phyloP scores from a whole-genome alignment of 2,329 filamentous ascomycete species.

The Fusarium cicatricum region DNA sequence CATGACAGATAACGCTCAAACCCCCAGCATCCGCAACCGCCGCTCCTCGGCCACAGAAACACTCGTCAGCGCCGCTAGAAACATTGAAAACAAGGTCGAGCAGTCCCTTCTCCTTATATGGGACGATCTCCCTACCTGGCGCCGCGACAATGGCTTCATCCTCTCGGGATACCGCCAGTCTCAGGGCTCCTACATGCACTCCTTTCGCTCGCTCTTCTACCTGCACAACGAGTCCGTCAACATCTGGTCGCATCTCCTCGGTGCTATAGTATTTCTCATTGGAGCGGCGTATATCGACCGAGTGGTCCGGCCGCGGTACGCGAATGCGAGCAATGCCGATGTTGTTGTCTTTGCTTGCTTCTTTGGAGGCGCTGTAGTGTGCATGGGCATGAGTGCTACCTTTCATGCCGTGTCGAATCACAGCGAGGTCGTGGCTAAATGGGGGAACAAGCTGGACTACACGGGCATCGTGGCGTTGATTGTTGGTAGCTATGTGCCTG shows the following conservation, averaged over 20 bases:
- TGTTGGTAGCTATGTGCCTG: slow-evolving; percentile 88
- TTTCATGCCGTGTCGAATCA: slow-evolving; percentile 91
- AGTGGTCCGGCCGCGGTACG: slow-evolving; percentile 71
- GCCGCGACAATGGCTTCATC: slow-evolving; percentile 67
- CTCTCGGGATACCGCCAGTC: slow-evolving; percentile 61
- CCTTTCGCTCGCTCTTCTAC: slow-evolving; percentile 58
- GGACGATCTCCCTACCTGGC: slow-evolving; percentile 67
- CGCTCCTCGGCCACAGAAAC: slow-evolving; percentile 41
- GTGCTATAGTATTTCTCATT: slow-evolving; percentile 66
- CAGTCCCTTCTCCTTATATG: slow-evolving; percentile 58
- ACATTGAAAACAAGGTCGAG: slow-evolving; percentile 52
- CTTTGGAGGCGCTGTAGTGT: slow-evolving; percentile 76
- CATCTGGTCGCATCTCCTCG: slow-evolving; percentile 71
- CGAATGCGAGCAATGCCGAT: slow-evolving; percentile 67
- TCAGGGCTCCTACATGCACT: slow-evolving; percentile 56
- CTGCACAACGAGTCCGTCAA: slow-evolving; percentile 71
- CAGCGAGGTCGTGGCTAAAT: slow-evolving; percentile 76
- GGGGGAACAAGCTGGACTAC: slow-evolving; percentile 95
- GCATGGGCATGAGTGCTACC: slow-evolving; percentile 82
- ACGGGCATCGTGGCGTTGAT: slow-evolving; percentile 92
- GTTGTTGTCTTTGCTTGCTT: slow-evolving; percentile 80
- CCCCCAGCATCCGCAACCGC: slow-evolving; percentile 39
- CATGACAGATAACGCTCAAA: slow-evolving; percentile 18
- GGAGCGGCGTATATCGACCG: slow-evolving; percentile 62
- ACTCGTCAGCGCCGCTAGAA: slow-evolving; percentile 38